Conservation (phyloP, 257 asterid species). For the Fraxinus quadrangulata region DNA sequence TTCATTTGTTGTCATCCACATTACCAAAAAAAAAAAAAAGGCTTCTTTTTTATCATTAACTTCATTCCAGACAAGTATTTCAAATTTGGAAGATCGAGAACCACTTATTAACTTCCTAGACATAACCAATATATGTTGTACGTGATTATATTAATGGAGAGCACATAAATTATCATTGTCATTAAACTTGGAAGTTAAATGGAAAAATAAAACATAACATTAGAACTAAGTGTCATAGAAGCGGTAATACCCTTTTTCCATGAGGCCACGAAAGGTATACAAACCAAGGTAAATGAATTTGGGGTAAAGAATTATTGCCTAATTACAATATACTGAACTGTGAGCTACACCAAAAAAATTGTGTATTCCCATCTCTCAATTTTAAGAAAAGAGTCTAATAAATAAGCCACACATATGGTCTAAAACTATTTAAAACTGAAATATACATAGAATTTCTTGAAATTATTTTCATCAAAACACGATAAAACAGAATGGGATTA, state of each 20-base stretch:
- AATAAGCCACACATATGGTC: background rate
- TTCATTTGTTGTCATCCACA: background rate
- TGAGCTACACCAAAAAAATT: background rate
- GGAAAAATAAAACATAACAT: background rate
- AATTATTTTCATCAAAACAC: background rate
- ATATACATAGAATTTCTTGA: background rate
- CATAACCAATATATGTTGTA: background rate
- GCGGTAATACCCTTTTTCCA: background rate
- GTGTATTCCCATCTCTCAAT: background rate
- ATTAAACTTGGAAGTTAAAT: background rate
- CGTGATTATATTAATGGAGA: background rate
- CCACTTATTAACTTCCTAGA: background rate
- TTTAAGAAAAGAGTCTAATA: too few relatives aligned
- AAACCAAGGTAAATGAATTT: background rate
- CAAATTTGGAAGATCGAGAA: background rate
- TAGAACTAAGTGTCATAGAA: background rate
- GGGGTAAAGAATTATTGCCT: background rate
- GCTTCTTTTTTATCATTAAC: background rate
- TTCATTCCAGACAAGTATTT: background rate
- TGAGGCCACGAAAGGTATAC: background rate
- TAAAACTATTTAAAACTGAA: background rate
- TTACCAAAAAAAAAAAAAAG: background rate
- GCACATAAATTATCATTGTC: background rate
- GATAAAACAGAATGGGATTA: background rate
- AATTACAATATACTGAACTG: background rate